phyloP scores from a whole-genome alignment of 352 stramenopile species.

The Phytophthora lateralis region DNA sequence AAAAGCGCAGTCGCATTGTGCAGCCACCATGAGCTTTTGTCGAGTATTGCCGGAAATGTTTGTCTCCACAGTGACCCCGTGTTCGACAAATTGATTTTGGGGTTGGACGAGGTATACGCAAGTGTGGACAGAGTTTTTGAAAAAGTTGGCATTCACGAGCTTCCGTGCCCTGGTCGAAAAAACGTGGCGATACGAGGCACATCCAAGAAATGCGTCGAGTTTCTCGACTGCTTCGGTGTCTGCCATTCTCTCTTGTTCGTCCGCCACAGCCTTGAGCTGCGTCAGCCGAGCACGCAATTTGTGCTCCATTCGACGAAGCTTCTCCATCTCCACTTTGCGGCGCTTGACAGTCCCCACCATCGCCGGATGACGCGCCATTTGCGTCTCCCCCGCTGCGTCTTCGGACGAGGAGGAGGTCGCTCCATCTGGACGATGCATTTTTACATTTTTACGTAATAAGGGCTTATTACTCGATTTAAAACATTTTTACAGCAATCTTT shows the following conservation, averaged over 20 bases:
- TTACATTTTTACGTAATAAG: neutral
- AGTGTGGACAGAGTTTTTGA: constrained; percentile 18
- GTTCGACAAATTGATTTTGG: constrained; percentile 15
- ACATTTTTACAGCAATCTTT: neutral
- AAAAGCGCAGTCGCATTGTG: constrained; percentile 9
- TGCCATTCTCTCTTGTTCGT: constrained; percentile 1
- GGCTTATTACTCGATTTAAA: neutral
- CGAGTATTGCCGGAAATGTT: constrained; percentile 1
- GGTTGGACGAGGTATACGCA: constrained; percentile 28
- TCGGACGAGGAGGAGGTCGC: neutral
- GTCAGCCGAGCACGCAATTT: constrained; percentile 6
- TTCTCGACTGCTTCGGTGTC: constrained; percentile 7
- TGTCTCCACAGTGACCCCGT: constrained; percentile 9
- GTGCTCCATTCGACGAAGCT: constrained; percentile 11
- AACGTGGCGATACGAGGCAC: constrained; percentile 1
- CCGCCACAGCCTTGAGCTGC: constrained; percentile 10
- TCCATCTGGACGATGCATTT: neutral
- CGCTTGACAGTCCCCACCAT: constrained; percentile 18
- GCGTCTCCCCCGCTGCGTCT: neutral
- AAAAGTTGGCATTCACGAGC: constrained; percentile 5
- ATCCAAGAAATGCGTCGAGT: constrained; percentile 20
- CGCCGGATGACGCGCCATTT: neutral
- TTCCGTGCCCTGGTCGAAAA: constrained; percentile 19
- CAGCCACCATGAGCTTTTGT: constrained; percentile 8
- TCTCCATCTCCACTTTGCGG: constrained; percentile 23